Base-by-base conservation (phyloP, 2,329 filamentous ascomycete species). In the Monosporascus cannonballus region DNA sequence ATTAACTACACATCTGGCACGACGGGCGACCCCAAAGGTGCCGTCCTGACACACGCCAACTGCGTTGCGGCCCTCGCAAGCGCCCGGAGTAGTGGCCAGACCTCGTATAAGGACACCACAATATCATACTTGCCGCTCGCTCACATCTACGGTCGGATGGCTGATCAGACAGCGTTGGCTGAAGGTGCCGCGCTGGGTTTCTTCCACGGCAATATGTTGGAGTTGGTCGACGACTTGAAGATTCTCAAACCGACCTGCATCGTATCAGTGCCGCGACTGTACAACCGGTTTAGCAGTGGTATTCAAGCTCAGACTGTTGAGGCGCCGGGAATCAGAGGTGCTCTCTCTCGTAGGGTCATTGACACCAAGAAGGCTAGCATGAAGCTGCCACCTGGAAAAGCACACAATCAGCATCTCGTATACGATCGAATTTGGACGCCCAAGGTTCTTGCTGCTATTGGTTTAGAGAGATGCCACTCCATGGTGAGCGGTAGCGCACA, bases 1-100 rank as follows among this genome's bases (percentile, higher is more conserved):
- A 90, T 94, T 76, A 94, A 93, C 75, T 95, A 94, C 74, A 95
- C 90, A 3, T 92, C 88, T 6, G 90, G 90, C 44, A 94, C 90
- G 2, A 94, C 89, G 0, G 89, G 89, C 27, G 78, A 85, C 60
- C 89, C 89, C 55, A 94, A 95, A 73, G 89, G 89, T 57, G 90
- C 94, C 4, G 78, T 92, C 37, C 75, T 97, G 60, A 92, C 87
- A 2, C 94, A 99, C 66, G 76, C 76, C 53, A 91, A 88, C 67
- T 89, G 90, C 11, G 82, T 96, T 7, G 83, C 91, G 14, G 90
- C 85, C 39, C 79, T 87, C 44, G 77, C 84, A 14, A 74, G 79
- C 18, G 81, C 80, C 48, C 77, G 89, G 54, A 71, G 81, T 38
- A 76, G 82, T 53, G 74, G 73, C 14, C 73, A 76, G 14, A 76